Evolutionary conservation across 1,139 yeast genomes (phyloP).

Genomic region (Hansenula sp.): DNA sequence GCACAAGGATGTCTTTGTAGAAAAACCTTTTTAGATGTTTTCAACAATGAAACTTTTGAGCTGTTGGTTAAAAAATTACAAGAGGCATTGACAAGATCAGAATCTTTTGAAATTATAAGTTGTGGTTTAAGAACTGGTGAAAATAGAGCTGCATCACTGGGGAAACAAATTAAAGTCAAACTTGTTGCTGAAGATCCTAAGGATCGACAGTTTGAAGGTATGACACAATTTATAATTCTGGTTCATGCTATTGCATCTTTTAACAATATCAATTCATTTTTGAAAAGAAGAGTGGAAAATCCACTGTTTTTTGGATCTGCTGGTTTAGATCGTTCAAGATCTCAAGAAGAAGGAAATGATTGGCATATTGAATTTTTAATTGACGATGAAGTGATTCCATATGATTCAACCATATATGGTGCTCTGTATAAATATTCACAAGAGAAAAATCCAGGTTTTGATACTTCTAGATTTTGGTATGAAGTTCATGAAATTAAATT

Average conservation of each 20-base stretch:
- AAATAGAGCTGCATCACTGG: constrained; percentile 54
- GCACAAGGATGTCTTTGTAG: constrained; percentile 31
- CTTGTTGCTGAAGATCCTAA: constrained; percentile 34
- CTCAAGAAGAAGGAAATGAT: constrained; percentile 12
- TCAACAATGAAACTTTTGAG: constrained; percentile 37
- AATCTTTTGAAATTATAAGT: constrained; percentile 67
- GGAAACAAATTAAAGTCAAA: constrained; percentile 64
- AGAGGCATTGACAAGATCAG: constrained; percentile 71
- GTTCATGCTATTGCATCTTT: constrained; percentile 93
- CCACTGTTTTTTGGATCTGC: constrained; percentile 11
- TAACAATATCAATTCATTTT: constrained; percentile 62
- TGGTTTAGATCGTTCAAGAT: not conserved
- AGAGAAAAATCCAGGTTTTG: constrained; percentile 33
- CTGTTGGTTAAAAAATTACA: constrained; percentile 55
- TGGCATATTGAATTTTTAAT: constrained; percentile 58
- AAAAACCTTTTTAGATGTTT: constrained; percentile 44
- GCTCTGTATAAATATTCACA: constrained; percentile 61
- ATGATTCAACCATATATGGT: constrained; percentile 75
- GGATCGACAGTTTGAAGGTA: constrained; percentile 24
- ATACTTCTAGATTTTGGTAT: constrained; percentile 54
- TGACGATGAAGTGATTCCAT: constrained; percentile 58
- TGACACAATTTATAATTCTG: constrained; percentile 46
- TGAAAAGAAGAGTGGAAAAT: constrained; percentile 34
- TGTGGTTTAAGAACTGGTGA: constrained; percentile 40
- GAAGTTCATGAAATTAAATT: constrained; percentile 50